phyloP scores from a whole-genome alignment of 257 asterid genomes.

The Solanum infundibuliforme region DNA sequence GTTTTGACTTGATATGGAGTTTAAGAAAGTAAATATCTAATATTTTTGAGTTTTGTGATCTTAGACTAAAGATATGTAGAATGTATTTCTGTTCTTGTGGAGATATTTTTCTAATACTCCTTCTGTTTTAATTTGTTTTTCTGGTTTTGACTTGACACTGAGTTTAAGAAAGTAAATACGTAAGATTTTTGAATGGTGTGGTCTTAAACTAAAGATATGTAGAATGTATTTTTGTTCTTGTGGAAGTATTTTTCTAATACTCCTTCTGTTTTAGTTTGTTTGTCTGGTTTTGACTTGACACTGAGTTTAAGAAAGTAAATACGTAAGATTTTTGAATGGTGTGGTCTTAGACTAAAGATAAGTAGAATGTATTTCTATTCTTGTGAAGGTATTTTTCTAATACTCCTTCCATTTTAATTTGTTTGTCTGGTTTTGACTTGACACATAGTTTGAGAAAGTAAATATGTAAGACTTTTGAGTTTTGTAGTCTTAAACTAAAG shows the following conservation, averaged over 20 bases:
- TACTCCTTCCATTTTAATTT: not conserved
- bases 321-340: no score
- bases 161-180: accelerated
- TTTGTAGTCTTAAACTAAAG: no score
- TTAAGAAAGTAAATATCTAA: no score
- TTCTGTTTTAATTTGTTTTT: no score
- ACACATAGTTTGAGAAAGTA: accelerated
- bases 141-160: accelerated
- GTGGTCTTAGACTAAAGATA: no score
- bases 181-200: not conserved
- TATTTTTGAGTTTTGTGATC: no score
- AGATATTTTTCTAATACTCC: not conserved
- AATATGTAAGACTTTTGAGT: not conserved
- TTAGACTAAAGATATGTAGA: no score
- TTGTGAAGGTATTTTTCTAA: not conserved
- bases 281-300: accelerated
- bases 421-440: no score
- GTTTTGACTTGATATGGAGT: accelerated
- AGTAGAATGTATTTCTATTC: not conserved
- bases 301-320: no score
- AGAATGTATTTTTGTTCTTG: not conserved
- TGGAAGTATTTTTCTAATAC: accelerated
- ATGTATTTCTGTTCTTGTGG: not conserved
- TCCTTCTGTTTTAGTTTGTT: no score
- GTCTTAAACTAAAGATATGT: not conserved